Conservation (phyloP, 2,329 filamentous ascomycete genomes). For the Colletotrichum orchidophilum region DNA sequence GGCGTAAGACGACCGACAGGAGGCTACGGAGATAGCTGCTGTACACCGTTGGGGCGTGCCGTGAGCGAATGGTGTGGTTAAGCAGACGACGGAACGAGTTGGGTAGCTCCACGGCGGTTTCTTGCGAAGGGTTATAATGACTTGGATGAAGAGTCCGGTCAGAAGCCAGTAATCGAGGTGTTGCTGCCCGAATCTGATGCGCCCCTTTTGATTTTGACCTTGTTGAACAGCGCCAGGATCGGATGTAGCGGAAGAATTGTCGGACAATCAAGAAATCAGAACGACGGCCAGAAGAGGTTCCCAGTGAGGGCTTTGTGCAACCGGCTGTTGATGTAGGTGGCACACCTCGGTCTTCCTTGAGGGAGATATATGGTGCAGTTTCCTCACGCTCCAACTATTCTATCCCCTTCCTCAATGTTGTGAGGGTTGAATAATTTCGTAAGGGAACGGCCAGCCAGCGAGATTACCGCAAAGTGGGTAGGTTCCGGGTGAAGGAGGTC, state of each 20-base stretch:
- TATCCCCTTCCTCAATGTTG: neutral
- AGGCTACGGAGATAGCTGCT: neutral
- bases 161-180: neutral
- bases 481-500: neutral
- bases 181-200: neutral
- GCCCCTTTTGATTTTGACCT: neutral
- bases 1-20: neutral
- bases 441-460: neutral
- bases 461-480: neutral
- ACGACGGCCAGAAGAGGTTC: neutral
- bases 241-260: neutral
- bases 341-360: conserved; percentile 4
- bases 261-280: neutral
- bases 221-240: neutral
- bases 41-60: neutral
- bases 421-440: neutral
- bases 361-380: neutral
- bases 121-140: neutral
- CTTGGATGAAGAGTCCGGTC: neutral
- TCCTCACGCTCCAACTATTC: neutral
- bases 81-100: neutral
- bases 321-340: neutral
- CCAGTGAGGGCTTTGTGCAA: neutral
- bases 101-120: neutral
- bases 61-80: neutral